Base-by-base conservation (phyloP, 371 early-diverging fungal genomes). In the Apophysomyces trapeziformis region DNA sequence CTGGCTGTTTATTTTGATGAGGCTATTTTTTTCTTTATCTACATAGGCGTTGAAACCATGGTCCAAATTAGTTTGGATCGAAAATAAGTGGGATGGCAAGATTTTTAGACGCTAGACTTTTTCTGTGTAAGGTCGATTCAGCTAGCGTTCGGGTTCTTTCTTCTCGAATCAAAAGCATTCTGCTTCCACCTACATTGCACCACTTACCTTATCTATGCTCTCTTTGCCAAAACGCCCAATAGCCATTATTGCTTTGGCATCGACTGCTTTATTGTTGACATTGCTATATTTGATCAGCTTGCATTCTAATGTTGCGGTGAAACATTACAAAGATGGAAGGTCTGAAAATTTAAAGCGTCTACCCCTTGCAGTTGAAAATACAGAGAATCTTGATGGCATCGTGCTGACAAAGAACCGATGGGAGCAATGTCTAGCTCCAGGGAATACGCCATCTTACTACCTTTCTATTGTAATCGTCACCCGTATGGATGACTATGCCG, bases 401-500 rank as follows among this genome's bases (percentile, higher is more conserved):
- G 47, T 56, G 18, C 26, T 68, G 7, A 66, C 67, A 11, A 67
- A 68, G 57, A 8, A 73, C 54, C 70, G 68, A 59, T 78, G 78
- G 78, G 57, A 69, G 11, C 41, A 62, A 13, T 78, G 78, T 32
- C 58, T 78, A 4, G 69, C 70, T 39, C 64, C 67, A 2, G 78
- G 78, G 14, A 43, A 61, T 14, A 66, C 57, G 35, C 66, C 75
- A n/a, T 38, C 41, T 12, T 61, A 50, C 35, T 69, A 69, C 57
- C 67, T 80, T 18, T 80, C 81, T 41, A 76, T 80, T 64, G 81
- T 80, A 35, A 65, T 80, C 57, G 81, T 80, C 18, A 78, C 81
- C 38, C 74, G 81, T 7, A 78, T 76, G 76, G 81, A 80, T 63
- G 74, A 80, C 45, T 80, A 80, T 70, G 81, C 81, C 57, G 81